Base-by-base conservation (phyloP, 2,329 filamentous ascomycete genomes). In the Neofusicoccum cordaticola region DNA sequence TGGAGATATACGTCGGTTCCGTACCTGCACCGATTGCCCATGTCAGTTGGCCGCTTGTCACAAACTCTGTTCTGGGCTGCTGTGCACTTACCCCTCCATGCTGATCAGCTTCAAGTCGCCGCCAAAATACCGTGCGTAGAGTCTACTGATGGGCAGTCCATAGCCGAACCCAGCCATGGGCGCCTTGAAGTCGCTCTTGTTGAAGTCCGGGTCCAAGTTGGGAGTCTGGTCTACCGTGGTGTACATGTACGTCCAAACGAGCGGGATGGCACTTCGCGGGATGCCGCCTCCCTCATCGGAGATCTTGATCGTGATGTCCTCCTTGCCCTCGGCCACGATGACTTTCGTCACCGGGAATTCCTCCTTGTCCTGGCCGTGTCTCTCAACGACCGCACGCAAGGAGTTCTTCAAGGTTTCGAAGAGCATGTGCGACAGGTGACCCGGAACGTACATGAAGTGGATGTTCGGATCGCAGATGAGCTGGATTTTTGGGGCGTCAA, bases 211-310 rank as follows among this genome's bases (percentile, higher is more conserved):
- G 74, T 99, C 95, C 67, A 99, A 82, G 74, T 89, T 96, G 13
- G 95, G 95, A 22, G 95, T 98, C 71, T 93, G 88, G 77, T 98
- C 95, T 68, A 99, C 95, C 2, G 95, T 99, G 41, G 95, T 99
- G 78, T 99, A 99, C 95, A 98, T 99, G 78, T 99, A 99, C 12
- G 95, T 99, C 95, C 95, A 99, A n/a, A 98, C 95, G 13, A 99
- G 85, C 4, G 95, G 95, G 68, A 99, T 98, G 61, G 92, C 87
- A 71, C 91, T 96, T 72, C 95, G 84, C 0, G 95, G 93, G 62
- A 99, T 98, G 67, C 95, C 95, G 68, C 95, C 95, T 66, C 95
- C 95, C 80, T 99, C 95, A 76, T 99, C 95, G 4, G 90, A 92
- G 71, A 99, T 90, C 81, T 99, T 99, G 82, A 99, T 97, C 4